Percentiles rank a stretch among this genome's conserved stretches.
phyloP scores from a whole-genome alignment of 2,329 filamentous ascomycete species.

The Phyllosticta paracitricarpa region DNA sequence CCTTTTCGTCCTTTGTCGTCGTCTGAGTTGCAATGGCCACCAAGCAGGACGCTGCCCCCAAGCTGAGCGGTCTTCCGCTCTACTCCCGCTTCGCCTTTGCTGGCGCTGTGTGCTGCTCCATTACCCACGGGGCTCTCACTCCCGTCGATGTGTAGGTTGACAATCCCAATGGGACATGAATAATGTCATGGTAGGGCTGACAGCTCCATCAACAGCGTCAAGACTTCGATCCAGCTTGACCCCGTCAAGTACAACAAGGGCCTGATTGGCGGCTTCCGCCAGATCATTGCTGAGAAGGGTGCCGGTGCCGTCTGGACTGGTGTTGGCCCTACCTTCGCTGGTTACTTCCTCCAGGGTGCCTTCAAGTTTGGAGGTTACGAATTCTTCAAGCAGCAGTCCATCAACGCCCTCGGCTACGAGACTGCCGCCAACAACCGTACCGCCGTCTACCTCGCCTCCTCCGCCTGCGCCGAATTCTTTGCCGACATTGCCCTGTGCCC shows the following conservation, averaged over 20 bases:
- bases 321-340: constrained; percentile 59
- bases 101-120: constrained; percentile 91
- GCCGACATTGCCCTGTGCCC: constrained; percentile 79
- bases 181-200: constrained; percentile 22
- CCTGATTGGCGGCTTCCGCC: constrained; percentile 74
- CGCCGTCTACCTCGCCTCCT: constrained; percentile 64
- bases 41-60: background rate
- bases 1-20: background rate
- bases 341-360: constrained; percentile 10
- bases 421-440: constrained; percentile 66
- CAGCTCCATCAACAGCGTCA: constrained; percentile 38
- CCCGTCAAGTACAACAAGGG: constrained; percentile 49
- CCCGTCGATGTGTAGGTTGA: constrained; percentile 96
- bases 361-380: constrained; percentile 86
- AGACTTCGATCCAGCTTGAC: constrained; percentile 71
- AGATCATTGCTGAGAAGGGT: constrained; percentile 77
- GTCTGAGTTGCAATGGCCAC: background rate
- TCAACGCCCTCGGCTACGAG: constrained; percentile 63
- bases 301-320: constrained; percentile 40
- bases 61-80: constrained; percentile 44
- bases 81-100: constrained; percentile 97
- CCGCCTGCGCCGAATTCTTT: constrained; percentile 54
- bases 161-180: constrained; percentile 9
- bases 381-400: constrained; percentile 89
- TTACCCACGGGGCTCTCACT: constrained; percentile 94